Base-by-base conservation (phyloP, 2,329 filamentous ascomycete species). In the Cytospora leucostoma region DNA sequence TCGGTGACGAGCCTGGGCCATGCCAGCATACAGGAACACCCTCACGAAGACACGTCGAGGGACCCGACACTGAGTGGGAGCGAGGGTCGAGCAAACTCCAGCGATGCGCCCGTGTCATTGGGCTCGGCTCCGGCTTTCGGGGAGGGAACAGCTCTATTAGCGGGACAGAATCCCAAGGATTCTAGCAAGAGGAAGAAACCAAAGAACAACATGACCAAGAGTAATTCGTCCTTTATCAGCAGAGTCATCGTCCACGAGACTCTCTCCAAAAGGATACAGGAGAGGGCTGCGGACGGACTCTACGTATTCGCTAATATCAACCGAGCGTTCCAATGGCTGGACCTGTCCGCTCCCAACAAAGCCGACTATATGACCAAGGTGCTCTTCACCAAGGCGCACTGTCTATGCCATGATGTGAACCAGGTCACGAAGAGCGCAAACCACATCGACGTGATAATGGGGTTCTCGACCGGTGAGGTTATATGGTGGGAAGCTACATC, bases 401-500 rank as follows among this genome's bases (percentile, higher is more conserved):
- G 93, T 71, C 80, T 98, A 51, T 97, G 93, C 70, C 95, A 99
- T 73, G 94, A 98, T 75, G 87, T 97, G 50, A 98, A 99, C 73
- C 79, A 85, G 51, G 73, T 91, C 61, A 97, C 93, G 12, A 97
- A 94, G 76, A 88, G 86, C 57, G 74, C 84, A 4, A 87, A 84
- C 6, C 94, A 98, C 72, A 83, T 99, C 50, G 95, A 99, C 73
- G 82, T 99, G 21, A 88, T 97, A 63, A 91, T 99, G 87, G 95
- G 95, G 1, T 98, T 97, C 72, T 97, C 94, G 7, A 96, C 93
- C 0, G 93, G 93, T 47, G 95, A 99, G 75, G 93, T 99, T 55
- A 94, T 99, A 66, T 99, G 95, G 95, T 98, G 95, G 81, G 95
- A 99, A 76, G 93, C 95, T 12, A 91, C 97, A 71, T 94, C 93